A percentile compares a stretch with the other conserved stretches of the same genome.
Conservation (phyloP, 2,329 filamentous ascomycete species). For the Stagonosporopsis chrysanthemi region DNA sequence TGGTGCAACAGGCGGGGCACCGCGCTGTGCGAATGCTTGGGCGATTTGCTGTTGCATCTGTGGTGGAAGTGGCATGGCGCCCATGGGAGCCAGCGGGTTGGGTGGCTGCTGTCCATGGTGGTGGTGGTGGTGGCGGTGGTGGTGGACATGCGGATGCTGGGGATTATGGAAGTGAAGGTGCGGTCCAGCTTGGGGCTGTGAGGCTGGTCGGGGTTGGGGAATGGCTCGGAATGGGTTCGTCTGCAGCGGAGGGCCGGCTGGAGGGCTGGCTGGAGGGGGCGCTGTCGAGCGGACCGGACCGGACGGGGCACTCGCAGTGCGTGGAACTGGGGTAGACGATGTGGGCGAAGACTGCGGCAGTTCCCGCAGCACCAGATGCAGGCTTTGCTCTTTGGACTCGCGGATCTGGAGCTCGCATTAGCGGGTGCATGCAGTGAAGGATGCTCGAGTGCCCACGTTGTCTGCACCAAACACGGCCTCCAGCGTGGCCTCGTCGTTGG, state of each 20-base stretch:
- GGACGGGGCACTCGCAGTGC: neutral
- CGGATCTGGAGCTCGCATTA: constrained; percentile 41
- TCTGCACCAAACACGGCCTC: constrained; percentile 59
- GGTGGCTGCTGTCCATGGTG: constrained; percentile 27
- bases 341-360: constrained; percentile 23
- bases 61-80: constrained; percentile 30
- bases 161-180: constrained; percentile 10
- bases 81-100: constrained; percentile 22
- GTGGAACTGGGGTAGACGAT: neutral
- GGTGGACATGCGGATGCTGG: constrained; percentile 24
- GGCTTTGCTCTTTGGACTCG: constrained; percentile 46
- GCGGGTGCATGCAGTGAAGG: neutral
- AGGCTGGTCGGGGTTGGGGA: constrained; percentile 35
- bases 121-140: constrained; percentile 27
- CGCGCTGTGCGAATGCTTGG: constrained; percentile 32
- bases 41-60: constrained; percentile 36
- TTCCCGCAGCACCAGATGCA: constrained; percentile 51
- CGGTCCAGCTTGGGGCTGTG: constrained; percentile 30
- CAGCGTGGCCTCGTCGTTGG: constrained; percentile 58
- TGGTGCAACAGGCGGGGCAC: constrained; percentile 16
- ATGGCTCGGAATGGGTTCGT: constrained; percentile 44
- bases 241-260: constrained; percentile 29
- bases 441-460: constrained; percentile 51
- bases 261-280: constrained; percentile 24
- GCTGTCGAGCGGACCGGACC: too few relatives aligned